Conservation (phyloP, 1,139 yeast species). For the Suhomyces wounanorum region DNA sequence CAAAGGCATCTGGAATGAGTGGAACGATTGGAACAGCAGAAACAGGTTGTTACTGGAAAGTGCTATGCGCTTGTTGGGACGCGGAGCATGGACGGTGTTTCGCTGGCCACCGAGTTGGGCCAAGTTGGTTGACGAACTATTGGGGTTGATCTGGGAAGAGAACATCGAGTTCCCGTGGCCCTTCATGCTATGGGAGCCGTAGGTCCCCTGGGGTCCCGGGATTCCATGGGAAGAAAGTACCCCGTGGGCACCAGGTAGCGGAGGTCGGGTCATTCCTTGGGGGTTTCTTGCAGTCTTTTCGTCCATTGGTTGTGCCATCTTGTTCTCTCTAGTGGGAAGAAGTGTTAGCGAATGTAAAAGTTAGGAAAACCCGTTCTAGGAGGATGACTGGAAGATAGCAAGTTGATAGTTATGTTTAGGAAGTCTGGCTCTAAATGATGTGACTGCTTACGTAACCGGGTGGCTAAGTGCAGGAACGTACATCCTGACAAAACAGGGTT, state of each 20-base stretch:
- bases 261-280: not conserved
- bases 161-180: not conserved
- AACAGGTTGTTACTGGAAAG: slow-evolving; percentile 16
- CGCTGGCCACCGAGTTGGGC: slow-evolving; percentile 12
- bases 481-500: not conserved
- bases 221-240: not conserved
- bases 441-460: not conserved
- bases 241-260: slow-evolving; percentile 1
- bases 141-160: slow-evolving; percentile 22
- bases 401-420: not conserved
- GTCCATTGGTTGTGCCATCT: slow-evolving; percentile 6
- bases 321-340: not conserved
- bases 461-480: not conserved
- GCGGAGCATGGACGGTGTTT: slow-evolving; percentile 20
- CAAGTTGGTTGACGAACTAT: slow-evolving; percentile 32
- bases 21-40: slow-evolving; percentile 17
- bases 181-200: not conserved
- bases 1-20: slow-evolving; percentile 26
- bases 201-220: not conserved
- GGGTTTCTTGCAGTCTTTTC: slow-evolving; percentile 1
- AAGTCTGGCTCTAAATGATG: not conserved
- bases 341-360: slow-evolving; percentile 3
- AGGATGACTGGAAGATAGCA: not conserved
- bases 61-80: slow-evolving; percentile 21
- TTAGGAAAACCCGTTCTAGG: not conserved